Base-by-base conservation (phyloP, 2,329 filamentous ascomycete species). In the Xylaria sp. region DNA sequence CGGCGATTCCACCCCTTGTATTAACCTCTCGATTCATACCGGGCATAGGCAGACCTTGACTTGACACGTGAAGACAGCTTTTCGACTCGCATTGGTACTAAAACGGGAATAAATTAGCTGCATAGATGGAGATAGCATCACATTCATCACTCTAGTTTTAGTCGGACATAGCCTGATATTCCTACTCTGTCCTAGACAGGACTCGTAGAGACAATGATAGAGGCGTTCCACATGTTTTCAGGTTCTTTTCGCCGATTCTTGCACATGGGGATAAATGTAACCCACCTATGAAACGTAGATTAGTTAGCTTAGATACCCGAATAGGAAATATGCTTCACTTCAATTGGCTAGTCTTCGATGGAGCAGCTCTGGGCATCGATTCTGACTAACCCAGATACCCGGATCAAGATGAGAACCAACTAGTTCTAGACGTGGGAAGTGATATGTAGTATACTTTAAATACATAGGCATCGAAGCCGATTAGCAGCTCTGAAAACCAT, bases 1-100 rank as follows among this genome's bases (percentile, higher is more conserved):
- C 12, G 19, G 39, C 14, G 11, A 42, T 27, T 27, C 32, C 69
- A 71, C 53, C 61, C 59, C 11, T 39, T 69, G 6, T 51, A 19
- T 21, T 11, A 9, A 62, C 3, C 67, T 67, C 30, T 2, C 36
- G 17, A 2, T 17, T 17, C 12, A 42, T 11, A 42, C 4, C 39
- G 17, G 39, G 5, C 39, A 42, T 42, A 42, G 39, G 5, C 39
- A 42, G 39, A 42, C 14, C 14, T 9, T 9, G 34, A 42, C 34
- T 11, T 42, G 14, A 50, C 6, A 24, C 21, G n/a, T 7, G 2
- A 7, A 50, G 47, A 27, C 2, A 24, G 6, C 19, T 24, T 24
- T 50, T 12, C 47, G 3, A 24, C 4, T 24, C 21, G 9, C 8
- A 9, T 24, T 50, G 19, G 9, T 24, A 24, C 17, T 50, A 50